These are phyloP conservation scores for Tylopilus orsonianus DNA, from an alignment of 1,284 basidiomycete genomes.

Conservation along the genomic window DNA sequence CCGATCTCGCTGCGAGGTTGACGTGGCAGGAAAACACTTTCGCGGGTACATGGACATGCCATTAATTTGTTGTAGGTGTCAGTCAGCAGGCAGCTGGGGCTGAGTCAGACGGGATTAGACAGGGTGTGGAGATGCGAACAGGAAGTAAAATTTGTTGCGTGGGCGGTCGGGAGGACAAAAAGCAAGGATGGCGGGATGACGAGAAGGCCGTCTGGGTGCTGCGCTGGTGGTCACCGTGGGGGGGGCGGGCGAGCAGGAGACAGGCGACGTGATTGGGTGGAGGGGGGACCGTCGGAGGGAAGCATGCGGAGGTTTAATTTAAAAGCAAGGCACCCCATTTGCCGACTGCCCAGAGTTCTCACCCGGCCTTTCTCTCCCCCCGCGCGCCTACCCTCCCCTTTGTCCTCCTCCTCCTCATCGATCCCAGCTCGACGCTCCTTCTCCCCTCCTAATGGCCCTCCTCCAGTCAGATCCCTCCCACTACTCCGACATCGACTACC, in stretches of 20 bases:
- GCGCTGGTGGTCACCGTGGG: too few relatives aligned
- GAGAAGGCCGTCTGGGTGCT: too few relatives aligned
- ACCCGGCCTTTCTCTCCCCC: constrained; percentile 24
- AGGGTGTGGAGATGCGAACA: background rate
- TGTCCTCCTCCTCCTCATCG: constrained; percentile 1
- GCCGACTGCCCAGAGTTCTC: constrained; percentile 22
- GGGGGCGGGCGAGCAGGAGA: background rate
- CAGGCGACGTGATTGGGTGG: background rate
- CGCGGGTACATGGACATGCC: constrained; percentile 7
- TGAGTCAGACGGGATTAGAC: background rate
- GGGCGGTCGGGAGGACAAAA: background rate
- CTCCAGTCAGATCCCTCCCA: constrained; percentile 24
- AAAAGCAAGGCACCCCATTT: constrained; percentile 29
- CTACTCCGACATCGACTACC: constrained; percentile 30
- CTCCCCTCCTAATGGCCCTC: constrained; percentile 22
- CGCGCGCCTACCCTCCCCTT: constrained; percentile 23
- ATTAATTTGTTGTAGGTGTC: background rate
- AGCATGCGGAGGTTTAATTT: constrained; percentile 30
- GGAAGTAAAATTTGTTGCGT: background rate
- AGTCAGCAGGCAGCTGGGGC: constrained; percentile 5
- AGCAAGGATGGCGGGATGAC: too few relatives aligned
- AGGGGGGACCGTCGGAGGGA: constrained; percentile 2
- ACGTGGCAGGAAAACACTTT: constrained; percentile 10
- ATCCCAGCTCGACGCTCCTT: constrained; percentile 2
- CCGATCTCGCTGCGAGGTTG: constrained; percentile 1